Percentiles rank a stretch among this genome's conserved stretches.
Evolutionary conservation across 352 stramenopile species (phyloP).

Genomic region (Globisporangium megalacanthum): DNA sequence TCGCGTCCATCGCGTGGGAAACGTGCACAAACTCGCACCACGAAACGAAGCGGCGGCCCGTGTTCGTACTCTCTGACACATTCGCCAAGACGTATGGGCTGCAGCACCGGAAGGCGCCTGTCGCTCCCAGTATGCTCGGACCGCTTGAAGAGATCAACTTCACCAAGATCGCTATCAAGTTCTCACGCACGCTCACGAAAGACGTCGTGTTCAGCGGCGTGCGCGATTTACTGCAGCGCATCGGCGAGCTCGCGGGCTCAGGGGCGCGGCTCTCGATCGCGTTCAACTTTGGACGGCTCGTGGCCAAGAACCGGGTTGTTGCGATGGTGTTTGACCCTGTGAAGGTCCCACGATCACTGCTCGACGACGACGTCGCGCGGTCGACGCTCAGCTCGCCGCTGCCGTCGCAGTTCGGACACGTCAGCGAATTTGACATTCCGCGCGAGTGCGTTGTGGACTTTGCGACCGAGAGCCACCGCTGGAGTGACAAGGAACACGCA

Average conservation of each 20-base stretch:
- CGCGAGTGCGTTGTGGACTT: slow-evolving; percentile 26
- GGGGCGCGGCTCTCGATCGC: slow-evolving; percentile 51
- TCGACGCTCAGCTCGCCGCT: slow-evolving; percentile 46
- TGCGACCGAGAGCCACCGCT: slow-evolving; percentile 15
- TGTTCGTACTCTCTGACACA: slow-evolving; percentile 62
- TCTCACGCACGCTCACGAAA: slow-evolving; percentile 66
- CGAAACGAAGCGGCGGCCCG: slow-evolving; percentile 46
- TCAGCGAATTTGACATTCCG: slow-evolving; percentile 55
- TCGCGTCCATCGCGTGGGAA: slow-evolving; percentile 68
- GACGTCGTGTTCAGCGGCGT: slow-evolving; percentile 65
- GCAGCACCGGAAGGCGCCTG: slow-evolving; percentile 32
- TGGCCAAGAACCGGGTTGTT: slow-evolving; percentile 72
- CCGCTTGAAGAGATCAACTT: slow-evolving; percentile 79
- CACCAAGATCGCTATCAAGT: slow-evolving; percentile 82
- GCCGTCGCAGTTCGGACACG: slow-evolving; percentile 35
- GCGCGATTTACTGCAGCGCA: slow-evolving; percentile 68
- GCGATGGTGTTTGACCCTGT: slow-evolving; percentile 68
- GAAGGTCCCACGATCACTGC: slow-evolving; percentile 44
- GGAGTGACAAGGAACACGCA: slow-evolving; percentile 10
- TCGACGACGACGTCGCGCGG: slow-evolving; percentile 54
- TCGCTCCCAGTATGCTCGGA: slow-evolving; percentile 24
- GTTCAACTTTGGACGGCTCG: slow-evolving; percentile 61
- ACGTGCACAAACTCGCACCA: slow-evolving; percentile 52
- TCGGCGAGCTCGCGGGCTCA: slow-evolving; percentile 52
- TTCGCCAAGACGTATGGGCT: slow-evolving; percentile 63